Conservation (phyloP, 2,329 filamentous ascomycete genomes). For the Hypoxylon sp. region DNA sequence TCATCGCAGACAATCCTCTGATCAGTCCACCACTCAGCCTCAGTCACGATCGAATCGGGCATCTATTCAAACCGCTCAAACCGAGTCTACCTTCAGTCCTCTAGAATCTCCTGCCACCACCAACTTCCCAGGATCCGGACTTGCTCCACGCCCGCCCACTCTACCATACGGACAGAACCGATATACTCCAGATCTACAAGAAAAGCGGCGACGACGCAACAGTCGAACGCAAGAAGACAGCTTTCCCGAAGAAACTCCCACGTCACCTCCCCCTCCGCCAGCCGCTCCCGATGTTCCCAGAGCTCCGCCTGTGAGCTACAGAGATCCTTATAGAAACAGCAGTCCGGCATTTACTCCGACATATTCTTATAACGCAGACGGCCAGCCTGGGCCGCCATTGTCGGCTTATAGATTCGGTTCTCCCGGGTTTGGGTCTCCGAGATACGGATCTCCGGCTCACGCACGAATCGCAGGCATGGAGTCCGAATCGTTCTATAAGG, state of each 20-base stretch:
- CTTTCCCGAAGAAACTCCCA: conserved; percentile 53
- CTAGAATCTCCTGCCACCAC: conserved; percentile 69
- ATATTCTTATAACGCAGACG: conserved; percentile 53
- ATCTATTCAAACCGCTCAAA: conserved; percentile 70
- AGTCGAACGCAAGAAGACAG: conserved; percentile 61
- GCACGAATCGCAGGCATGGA: conserved; percentile 49
- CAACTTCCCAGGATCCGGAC: conserved; percentile 65
- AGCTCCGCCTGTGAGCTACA: conserved; percentile 71
- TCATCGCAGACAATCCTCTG: conserved; percentile 56
- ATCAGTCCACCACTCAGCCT: conserved; percentile 55
- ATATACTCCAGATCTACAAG: conserved; percentile 61
- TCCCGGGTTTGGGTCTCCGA: conserved; percentile 46
- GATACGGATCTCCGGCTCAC: conserved; percentile 40
- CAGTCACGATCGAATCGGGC: conserved; percentile 64
- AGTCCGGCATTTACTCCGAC: conserved; percentile 53
- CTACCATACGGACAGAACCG: conserved; percentile 63
- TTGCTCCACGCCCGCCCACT: conserved; percentile 73
- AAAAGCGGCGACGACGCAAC: conserved; percentile 61
- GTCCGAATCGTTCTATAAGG: conserved; percentile 55
- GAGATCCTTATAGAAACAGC: conserved; percentile 62
- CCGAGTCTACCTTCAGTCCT: conserved; percentile 72
- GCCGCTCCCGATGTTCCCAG: conserved; percentile 73
- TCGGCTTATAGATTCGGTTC: conserved; percentile 48
- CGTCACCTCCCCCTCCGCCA: conserved; percentile 58
- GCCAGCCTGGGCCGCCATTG: conserved; percentile 52